Conservation (phyloP, 441 rosid species). For the Pelargonium myrrhifolium region DNA sequence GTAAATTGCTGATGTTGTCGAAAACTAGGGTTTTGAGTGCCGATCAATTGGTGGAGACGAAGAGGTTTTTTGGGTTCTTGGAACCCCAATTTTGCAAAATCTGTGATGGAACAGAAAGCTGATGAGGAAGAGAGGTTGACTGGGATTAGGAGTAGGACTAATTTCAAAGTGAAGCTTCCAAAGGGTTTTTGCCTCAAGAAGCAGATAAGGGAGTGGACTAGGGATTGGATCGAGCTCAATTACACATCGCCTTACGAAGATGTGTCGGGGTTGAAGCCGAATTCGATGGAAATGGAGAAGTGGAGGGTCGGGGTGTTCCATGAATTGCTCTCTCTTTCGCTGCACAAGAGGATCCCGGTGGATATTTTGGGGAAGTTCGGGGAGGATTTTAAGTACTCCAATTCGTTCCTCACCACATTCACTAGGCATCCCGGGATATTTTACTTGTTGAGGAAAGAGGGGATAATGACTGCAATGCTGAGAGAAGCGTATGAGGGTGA, state of each 20-base stretch:
- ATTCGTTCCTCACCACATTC: constrained; percentile 62
- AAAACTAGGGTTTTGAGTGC: constrained; percentile 48
- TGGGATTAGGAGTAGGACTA: constrained; percentile 54
- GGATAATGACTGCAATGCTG: constrained; percentile 65
- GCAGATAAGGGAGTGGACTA: constrained; percentile 88
- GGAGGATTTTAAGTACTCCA: constrained; percentile 67
- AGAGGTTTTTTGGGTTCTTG: constrained; percentile 72
- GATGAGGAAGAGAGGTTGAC: constrained; percentile 44
- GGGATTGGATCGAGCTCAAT: constrained; percentile 82
- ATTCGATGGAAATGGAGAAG: constrained; percentile 81
- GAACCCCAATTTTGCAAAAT: constrained; percentile 57
- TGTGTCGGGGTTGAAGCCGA: constrained; percentile 54
- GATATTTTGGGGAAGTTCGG: constrained; percentile 73
- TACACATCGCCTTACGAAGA: constrained; percentile 71
- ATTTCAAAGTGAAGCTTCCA: constrained; percentile 59
- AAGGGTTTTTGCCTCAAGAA: constrained; percentile 56
- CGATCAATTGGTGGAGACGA: constrained; percentile 62
- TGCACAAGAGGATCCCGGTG: constrained; percentile 66
- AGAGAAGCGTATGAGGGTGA: constrained; percentile 65
- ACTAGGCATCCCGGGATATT: constrained; percentile 88
- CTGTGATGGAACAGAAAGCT: constrained; percentile 46
- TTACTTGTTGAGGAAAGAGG: constrained; percentile 78
- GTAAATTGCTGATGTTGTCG: constrained; percentile 79
- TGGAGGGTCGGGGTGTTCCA: constrained; percentile 71
- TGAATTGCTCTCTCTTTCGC: constrained; percentile 69